A percentile compares a stretch with the other conserved stretches of the same genome.
Evolutionary conservation across 1,284 basidiomycete species (phyloP).

Genomic region (Ceratobasidium sp.): DNA sequence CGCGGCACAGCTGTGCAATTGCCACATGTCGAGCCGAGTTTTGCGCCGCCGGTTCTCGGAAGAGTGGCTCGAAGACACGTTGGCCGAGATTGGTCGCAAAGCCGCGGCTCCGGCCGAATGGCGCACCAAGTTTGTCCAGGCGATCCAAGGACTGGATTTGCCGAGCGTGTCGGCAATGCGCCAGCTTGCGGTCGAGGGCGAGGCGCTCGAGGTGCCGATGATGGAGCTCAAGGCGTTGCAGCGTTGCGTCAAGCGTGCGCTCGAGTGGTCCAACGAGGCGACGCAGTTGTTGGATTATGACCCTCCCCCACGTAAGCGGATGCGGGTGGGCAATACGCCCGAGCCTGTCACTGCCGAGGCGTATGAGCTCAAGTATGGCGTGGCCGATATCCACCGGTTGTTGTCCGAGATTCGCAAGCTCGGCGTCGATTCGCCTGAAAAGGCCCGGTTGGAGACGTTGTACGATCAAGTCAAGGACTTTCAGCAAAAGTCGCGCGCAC

Average conservation of each 20-base stretch:
- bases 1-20: constrained; percentile 76
- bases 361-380: constrained; percentile 62
- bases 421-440: constrained; percentile 82
- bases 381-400: constrained; percentile 70
- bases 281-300: constrained; percentile 48
- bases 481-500: constrained; percentile 48
- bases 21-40: constrained; percentile 62
- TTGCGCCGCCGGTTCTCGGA: constrained; percentile 86
- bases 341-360: constrained; percentile 15
- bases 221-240: constrained; percentile 75
- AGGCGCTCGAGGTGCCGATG: constrained; percentile 78
- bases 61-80: constrained; percentile 73
- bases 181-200: constrained; percentile 82
- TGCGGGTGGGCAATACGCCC: constrained; percentile 60
- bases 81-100: constrained; percentile 68
- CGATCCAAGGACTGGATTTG: constrained; percentile 69
- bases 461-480: constrained; percentile 69
- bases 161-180: constrained; percentile 79
- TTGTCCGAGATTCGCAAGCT: constrained; percentile 73
- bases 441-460: constrained; percentile 62
- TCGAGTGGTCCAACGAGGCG: constrained; percentile 80
- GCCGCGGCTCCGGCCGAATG: constrained; percentile 79
- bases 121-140: constrained; percentile 71
- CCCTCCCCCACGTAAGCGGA: constrained; percentile 58
- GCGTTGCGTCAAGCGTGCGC: constrained; percentile 79